Conservation (phyloP, 148 eudicot species). For the Heliosperma pusillum region DNA sequence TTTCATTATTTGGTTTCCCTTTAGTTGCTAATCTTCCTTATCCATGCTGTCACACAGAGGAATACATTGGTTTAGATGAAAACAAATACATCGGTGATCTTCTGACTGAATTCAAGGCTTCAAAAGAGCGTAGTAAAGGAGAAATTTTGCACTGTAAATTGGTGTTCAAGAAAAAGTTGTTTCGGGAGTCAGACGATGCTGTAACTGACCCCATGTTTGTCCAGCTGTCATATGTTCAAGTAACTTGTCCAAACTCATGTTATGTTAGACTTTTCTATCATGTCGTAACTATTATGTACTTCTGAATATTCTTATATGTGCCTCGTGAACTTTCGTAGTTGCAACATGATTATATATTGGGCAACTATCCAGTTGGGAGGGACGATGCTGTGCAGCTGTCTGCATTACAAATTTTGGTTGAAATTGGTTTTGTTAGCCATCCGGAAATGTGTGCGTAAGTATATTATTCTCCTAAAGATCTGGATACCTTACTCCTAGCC, state of each 20-base stretch:
- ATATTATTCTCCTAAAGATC: neutral
- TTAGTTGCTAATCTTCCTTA: conserved; percentile 13
- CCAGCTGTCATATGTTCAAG: conserved; percentile 96
- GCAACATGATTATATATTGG: conserved; percentile 97
- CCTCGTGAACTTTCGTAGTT: conserved; percentile 38
- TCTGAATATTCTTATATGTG: neutral
- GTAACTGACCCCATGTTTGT: conserved; percentile 94
- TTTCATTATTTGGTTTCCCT: neutral
- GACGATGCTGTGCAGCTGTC: conserved; percentile 94
- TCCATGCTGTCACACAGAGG: conserved; percentile 48
- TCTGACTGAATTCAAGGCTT: conserved; percentile 87
- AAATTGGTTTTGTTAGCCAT: conserved; percentile 66
- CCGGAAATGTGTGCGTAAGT: conserved; percentile 95
- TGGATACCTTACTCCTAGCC: conserved; percentile 2
- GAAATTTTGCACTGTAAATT: conserved; percentile 91
- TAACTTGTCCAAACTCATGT: conserved; percentile 17
- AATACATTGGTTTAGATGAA: conserved; percentile 88
- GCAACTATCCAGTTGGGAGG: conserved; percentile 97
- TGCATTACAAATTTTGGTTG: conserved; percentile 90
- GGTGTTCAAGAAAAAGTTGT: conserved; percentile 87
- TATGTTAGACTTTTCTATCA: neutral
- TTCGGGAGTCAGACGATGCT: conserved; percentile 97
- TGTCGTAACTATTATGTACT: neutral
- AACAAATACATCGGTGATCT: conserved; percentile 94
- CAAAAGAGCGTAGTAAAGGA: conserved; percentile 94